These are phyloP conservation scores for Tuber borchii DNA, from an alignment of 495 filamentous ascomycete genomes.

Conservation along the genomic window DNA sequence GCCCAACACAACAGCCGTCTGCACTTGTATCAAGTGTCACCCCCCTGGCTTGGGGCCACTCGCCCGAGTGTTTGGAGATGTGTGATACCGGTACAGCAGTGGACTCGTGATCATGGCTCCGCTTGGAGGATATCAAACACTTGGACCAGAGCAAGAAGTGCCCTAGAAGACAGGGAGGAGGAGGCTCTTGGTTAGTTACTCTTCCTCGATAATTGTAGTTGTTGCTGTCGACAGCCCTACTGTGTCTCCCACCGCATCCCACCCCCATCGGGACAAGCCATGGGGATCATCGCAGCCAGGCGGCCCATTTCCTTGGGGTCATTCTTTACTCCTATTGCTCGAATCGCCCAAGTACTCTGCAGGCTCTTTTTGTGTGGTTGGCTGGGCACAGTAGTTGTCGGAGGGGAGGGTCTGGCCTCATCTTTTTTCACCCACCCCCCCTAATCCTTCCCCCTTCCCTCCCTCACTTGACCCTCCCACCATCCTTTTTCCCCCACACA, in stretches of 20 bases:
- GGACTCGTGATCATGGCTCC: background rate
- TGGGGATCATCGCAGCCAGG: background rate
- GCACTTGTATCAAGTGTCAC: background rate
- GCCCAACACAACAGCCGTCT: background rate
- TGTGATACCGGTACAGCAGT: background rate
- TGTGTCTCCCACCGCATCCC: background rate
- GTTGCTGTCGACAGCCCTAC: background rate
- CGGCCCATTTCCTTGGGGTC: background rate
- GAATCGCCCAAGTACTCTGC: background rate
- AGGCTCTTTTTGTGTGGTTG: background rate
- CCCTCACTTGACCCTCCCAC: slow-evolving; percentile 1
- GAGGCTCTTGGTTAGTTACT: background rate
- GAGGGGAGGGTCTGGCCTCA: background rate
- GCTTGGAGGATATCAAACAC: background rate
- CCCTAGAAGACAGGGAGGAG: background rate
- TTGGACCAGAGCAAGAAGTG: background rate
- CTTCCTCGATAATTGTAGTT: background rate
- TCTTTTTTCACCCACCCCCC: background rate
- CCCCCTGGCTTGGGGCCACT: background rate
- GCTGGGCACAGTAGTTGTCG: background rate
- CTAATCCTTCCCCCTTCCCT: background rate
- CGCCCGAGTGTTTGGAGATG: background rate
- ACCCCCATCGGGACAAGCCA: background rate
- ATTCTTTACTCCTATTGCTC: background rate
- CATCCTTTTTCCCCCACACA: background rate